Percentiles rank a stretch among this genome's conserved stretches.
phyloP scores from a whole-genome alignment of 2,329 filamentous ascomycete species.

The Penicillium griseofulvum region DNA sequence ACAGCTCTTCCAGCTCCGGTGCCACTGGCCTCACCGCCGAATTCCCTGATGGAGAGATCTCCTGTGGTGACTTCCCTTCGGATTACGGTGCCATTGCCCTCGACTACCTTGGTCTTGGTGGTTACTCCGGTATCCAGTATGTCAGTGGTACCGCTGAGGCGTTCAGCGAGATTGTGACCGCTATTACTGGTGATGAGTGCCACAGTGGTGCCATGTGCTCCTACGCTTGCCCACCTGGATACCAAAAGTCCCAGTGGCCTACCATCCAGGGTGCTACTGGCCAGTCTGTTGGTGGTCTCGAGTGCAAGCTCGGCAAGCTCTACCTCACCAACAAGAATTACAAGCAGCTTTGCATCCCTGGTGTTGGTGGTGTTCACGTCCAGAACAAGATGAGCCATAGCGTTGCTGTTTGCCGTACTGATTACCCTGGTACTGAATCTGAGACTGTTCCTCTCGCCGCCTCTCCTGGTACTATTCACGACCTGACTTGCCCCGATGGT shows the following conservation, averaged over 20 bases:
- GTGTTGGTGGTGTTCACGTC: conserved; percentile 68
- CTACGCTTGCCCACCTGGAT: conserved; percentile 87
- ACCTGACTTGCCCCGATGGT: conserved; percentile 73
- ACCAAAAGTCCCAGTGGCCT: conserved; percentile 92
- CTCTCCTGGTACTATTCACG: conserved; percentile 56
- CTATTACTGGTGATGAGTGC: conserved; percentile 61
- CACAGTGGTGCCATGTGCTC: conserved; percentile 72
- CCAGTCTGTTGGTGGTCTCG: conserved; percentile 84
- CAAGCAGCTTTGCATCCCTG: conserved; percentile 70
- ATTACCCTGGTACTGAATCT: conserved; percentile 88
- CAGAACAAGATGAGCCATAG: conserved; percentile 68
- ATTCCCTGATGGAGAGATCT: conserved; percentile 73
- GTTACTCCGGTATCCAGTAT: conserved; percentile 78
- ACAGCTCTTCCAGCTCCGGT: conserved; percentile 22
- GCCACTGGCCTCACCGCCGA: conserved; percentile 59
- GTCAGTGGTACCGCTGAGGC: conserved; percentile 51
- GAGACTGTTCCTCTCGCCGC: conserved; percentile 77
- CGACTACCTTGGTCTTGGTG: conserved; percentile 65
- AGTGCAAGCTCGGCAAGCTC: conserved; percentile 71
- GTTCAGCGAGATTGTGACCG: conserved; percentile 66
- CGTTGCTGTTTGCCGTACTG: conserved; percentile 84
- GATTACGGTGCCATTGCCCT: conserved; percentile 75
- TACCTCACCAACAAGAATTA: conserved; percentile 68
- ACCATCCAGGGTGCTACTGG: conserved; percentile 70
- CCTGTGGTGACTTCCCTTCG: conserved; percentile 72